Evolutionary conservation across 2,329 filamentous ascomycete genomes (phyloP).

Genomic region (Pseudogymnoascus sp.): DNA sequence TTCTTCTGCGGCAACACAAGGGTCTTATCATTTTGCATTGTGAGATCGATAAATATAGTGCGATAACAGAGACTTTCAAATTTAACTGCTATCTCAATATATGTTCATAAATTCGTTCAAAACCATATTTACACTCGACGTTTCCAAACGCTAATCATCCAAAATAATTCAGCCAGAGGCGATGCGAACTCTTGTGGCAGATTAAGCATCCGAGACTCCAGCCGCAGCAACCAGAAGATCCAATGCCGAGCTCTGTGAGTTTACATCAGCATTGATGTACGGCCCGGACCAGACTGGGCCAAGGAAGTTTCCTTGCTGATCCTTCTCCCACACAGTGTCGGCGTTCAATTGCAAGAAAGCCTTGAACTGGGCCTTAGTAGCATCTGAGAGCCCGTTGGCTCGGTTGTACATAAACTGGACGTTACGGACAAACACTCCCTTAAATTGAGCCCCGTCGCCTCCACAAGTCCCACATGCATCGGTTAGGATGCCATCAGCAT

Average conservation of each 20-base stretch:
- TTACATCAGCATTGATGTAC: conserved; percentile 44
- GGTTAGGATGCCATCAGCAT: conserved; percentile 42
- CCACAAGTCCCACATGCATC: conserved; percentile 45
- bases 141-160: background rate
- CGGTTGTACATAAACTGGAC: conserved; percentile 48
- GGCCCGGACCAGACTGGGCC: conserved; percentile 62
- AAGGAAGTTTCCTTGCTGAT: conserved; percentile 46
- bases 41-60: background rate
- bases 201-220: conserved; percentile 13
- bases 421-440: conserved; percentile 63
- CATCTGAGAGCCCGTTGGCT: conserved; percentile 27
- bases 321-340: conserved; percentile 55
- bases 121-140: background rate
- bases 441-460: conserved; percentile 57
- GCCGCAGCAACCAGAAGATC: conserved; percentile 59
- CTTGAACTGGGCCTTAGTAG: conserved; percentile 42
- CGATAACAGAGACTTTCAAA: background rate
- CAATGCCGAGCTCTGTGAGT: conserved; percentile 58
- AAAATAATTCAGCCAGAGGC: background rate
- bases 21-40: background rate
- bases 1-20: background rate
- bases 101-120: background rate
- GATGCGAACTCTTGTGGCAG: background rate
- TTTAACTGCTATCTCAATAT: background rate
- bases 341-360: conserved; percentile 55